These are phyloP conservation scores for Lachnellula cervina DNA, from an alignment of 2,329 filamentous ascomycete species.

Conservation along the genomic window DNA sequence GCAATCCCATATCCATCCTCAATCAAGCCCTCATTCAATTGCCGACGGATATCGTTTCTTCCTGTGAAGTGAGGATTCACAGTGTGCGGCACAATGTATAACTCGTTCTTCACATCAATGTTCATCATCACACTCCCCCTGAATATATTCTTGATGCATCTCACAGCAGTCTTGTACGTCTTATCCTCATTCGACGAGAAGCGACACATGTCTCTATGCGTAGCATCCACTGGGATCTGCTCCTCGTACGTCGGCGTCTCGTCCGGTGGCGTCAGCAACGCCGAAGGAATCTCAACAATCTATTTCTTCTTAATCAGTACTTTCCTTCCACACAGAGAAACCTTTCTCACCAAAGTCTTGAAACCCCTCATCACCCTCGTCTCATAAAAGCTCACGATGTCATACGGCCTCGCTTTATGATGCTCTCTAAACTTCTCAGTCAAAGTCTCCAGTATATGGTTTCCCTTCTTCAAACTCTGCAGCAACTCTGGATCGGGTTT, in stretches of 20 bases:
- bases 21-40: conserved; percentile 2
- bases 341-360: not conserved
- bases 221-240: conserved; percentile 9
- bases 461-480: conserved; percentile 3
- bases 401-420: not conserved
- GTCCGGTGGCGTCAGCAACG: conserved; percentile 5
- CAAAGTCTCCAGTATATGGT: conserved; percentile 3
- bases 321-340: not conserved
- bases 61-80: conserved; percentile 17
- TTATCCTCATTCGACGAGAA: conserved; percentile 2
- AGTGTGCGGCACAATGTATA: conserved; percentile 8
- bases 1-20: not conserved
- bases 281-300: conserved; percentile 11
- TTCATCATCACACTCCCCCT: not conserved
- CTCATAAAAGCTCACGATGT: conserved; percentile 19
- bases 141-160: conserved; percentile 8
- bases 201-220: conserved; percentile 15
- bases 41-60: conserved; percentile 9
- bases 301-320: not conserved
- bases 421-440: conserved; percentile 4
- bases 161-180: conserved; percentile 10
- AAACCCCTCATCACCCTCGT: conserved; percentile 6
- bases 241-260: conserved; percentile 8
- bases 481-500: conserved; percentile 11
- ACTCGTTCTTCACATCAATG: conserved; percentile 7